These are phyloP conservation scores for Plenodomus biglobosus DNA, from an alignment of 2,329 filamentous ascomycete species.

Conservation along the genomic window DNA sequence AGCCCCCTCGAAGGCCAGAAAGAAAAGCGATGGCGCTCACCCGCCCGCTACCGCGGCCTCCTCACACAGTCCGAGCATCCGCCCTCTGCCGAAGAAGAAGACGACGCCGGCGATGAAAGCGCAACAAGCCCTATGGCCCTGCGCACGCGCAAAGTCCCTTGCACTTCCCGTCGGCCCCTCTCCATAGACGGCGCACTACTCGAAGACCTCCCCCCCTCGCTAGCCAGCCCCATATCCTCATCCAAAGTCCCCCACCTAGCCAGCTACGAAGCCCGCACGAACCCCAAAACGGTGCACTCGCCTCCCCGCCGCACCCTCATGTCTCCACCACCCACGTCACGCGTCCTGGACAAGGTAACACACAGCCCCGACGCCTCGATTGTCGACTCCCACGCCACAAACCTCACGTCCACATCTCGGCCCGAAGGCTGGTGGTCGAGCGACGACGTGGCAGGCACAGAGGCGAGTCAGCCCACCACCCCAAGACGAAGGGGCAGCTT, in stretches of 20 bases:
- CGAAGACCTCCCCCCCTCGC: conserved; percentile 7
- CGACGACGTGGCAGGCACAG: conserved; percentile 41
- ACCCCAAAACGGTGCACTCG: conserved; percentile 13
- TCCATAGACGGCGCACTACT: conserved; percentile 9
- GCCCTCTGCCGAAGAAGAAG: conserved; percentile 25
- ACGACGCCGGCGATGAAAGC: conserved; percentile 33
- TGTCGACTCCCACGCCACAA: conserved; percentile 32
- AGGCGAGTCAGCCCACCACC: conserved; percentile 18
- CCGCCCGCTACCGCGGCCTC: conserved; percentile 30
- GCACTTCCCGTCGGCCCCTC: conserved; percentile 15
- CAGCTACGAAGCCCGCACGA: conserved; percentile 5
- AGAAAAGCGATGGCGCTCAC: conserved; percentile 31
- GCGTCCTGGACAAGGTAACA: conserved; percentile 12
- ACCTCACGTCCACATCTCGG: conserved; percentile 32
- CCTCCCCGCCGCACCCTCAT: conserved; percentile 22
- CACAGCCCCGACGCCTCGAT: conserved; percentile 27
- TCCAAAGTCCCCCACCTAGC: conserved; percentile 9
- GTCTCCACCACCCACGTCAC: conserved; percentile 23
- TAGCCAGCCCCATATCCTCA: conserved; percentile 2
- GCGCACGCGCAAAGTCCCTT: conserved; percentile 25
- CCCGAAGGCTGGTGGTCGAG: conserved; percentile 46
- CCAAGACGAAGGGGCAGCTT: conserved; percentile 21
- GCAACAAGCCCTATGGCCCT: conserved; percentile 23
- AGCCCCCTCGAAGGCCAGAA: conserved; percentile 12
- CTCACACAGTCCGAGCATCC: conserved; percentile 27